phyloP scores from a whole-genome alignment of 495 filamentous ascomycete species.

The Pyronema omphalodes region DNA sequence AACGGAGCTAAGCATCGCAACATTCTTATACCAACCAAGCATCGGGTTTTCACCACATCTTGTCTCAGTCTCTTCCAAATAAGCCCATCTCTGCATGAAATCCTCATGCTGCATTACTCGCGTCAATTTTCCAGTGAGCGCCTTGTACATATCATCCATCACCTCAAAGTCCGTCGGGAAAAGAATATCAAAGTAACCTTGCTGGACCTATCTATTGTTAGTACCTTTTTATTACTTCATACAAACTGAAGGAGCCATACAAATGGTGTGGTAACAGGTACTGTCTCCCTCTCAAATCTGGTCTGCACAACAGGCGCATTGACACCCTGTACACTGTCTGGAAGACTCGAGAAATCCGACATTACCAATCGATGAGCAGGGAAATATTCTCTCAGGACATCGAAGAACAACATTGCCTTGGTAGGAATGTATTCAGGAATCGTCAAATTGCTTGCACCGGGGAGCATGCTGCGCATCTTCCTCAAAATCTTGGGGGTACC shows the following conservation, averaged over 20 bases:
- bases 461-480: slow-evolving; percentile 37
- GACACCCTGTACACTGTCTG: slow-evolving; percentile 59
- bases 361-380: slow-evolving; percentile 76
- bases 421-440: slow-evolving; percentile 86
- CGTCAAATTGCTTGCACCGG: slow-evolving; percentile 55
- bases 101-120: slow-evolving; percentile 72
- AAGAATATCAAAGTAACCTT: slow-evolving; percentile 97
- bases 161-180: slow-evolving; percentile 90
- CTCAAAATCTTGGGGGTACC: slow-evolving; percentile 36
- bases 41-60: slow-evolving; percentile 82
- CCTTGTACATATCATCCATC: slow-evolving; percentile 74
- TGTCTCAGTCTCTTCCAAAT: slow-evolving; percentile 75
- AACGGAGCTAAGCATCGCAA: slow-evolving; percentile 70
- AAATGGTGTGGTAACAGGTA: slow-evolving; percentile 79
- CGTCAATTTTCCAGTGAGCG: slow-evolving; percentile 78
- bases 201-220: slow-evolving; percentile 48
- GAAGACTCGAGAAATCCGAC: slow-evolving; percentile 74
- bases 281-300: slow-evolving; percentile 61
- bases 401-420: slow-evolving; percentile 87
- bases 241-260: slow-evolving; percentile 33
- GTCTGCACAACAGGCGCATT: slow-evolving; percentile 96
- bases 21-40: slow-evolving; percentile 85
- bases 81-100: slow-evolving; percentile 75
- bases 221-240: background rate
- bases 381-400: slow-evolving; percentile 68